Base-by-base conservation (phyloP, 805 yeast species). In the Starmerella scarabaei region DNA sequence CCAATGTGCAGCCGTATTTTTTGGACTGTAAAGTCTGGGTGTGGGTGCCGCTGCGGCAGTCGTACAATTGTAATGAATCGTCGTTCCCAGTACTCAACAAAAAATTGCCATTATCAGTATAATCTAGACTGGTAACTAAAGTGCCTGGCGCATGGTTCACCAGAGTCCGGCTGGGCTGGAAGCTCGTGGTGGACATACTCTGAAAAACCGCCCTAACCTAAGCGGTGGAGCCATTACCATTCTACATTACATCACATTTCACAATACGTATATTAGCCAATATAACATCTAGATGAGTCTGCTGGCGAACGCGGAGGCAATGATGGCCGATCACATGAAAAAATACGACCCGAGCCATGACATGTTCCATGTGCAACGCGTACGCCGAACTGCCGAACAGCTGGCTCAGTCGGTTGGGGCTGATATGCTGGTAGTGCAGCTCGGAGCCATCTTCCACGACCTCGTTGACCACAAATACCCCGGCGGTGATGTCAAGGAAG, bases 1-100 rank as follows among this genome's bases (percentile, higher is more conserved):
- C 95, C 29, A 82, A 61, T 53, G 83, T 85, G 42, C 85, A 81
- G 1, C 98, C 98, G 52, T 91, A 91, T 55, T 91, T 91, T 61
- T 85, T 86, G 21, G 91, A 77, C 43, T 73, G 77, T 7, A 82
- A 69, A 3, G 84, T 73, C 51, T 77, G 80, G 33, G 43, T 47
- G 41, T 55, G 60, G n/a, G 53, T 66, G 5, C 95, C 96, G 2
- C 56, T 42, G 44, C 69, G 68, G n/a, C 70, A 64, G 60, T 88
- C 94, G 57, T 84, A 88, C 16, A 91, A 62, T 53, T 84, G 93
- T 52, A 91, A 75, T 20, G 80, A 67, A 54, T 83, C 88, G 60
- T 82, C 93, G 5, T 76, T 73, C 3, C 93, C 84, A 0, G 91
- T 66, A 1, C 93, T 70, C 26, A 91, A 60, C 26, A 82, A 64